phyloP scores from a whole-genome alignment of 2,329 filamentous ascomycete genomes.

The Cytospora chrysosperma region DNA sequence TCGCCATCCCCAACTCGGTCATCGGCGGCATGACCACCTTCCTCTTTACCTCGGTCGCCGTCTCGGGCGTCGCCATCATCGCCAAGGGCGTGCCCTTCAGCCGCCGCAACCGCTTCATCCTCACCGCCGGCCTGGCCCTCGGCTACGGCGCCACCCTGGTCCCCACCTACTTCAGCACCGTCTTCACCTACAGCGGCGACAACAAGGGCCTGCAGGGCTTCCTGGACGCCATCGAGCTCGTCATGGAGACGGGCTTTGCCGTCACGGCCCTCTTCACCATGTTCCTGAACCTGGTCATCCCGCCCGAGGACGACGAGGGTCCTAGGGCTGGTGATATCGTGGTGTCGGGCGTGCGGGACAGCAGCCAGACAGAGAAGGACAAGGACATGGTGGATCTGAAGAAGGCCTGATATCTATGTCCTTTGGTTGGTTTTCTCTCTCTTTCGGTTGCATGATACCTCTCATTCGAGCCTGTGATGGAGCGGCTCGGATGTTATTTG shows the following conservation, averaged over 20 bases:
- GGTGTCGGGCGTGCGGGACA: neutral
- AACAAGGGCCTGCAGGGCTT: slow-evolving; percentile 71
- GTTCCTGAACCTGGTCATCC: slow-evolving; percentile 69
- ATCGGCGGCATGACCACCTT: slow-evolving; percentile 77
- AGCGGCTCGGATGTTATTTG: neutral
- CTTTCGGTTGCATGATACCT: neutral
- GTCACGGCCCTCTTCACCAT: slow-evolving; percentile 72
- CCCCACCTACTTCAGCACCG: slow-evolving; percentile 64
- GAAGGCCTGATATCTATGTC: neutral
- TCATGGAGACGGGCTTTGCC: slow-evolving; percentile 74
- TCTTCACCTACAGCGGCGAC: slow-evolving; percentile 70
- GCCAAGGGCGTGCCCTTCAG: slow-evolving; percentile 67
- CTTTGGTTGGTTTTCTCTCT: neutral
- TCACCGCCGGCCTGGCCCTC: slow-evolving; percentile 71
- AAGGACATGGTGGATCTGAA: neutral
- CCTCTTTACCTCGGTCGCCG: slow-evolving; percentile 73
- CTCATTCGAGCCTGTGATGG: neutral
- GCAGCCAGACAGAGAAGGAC: neutral
- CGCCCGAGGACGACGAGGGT: slow-evolving; percentile 72
- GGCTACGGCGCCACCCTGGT: slow-evolving; percentile 71
- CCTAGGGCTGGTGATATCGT: slow-evolving; percentile 39
- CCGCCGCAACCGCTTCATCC: slow-evolving; percentile 78
- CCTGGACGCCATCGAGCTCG: slow-evolving; percentile 68
- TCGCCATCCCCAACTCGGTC: slow-evolving; percentile 68
- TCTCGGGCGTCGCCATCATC: slow-evolving; percentile 76